phyloP scores from a whole-genome alignment of 805 yeast genomes.

The Candida saitoana region DNA sequence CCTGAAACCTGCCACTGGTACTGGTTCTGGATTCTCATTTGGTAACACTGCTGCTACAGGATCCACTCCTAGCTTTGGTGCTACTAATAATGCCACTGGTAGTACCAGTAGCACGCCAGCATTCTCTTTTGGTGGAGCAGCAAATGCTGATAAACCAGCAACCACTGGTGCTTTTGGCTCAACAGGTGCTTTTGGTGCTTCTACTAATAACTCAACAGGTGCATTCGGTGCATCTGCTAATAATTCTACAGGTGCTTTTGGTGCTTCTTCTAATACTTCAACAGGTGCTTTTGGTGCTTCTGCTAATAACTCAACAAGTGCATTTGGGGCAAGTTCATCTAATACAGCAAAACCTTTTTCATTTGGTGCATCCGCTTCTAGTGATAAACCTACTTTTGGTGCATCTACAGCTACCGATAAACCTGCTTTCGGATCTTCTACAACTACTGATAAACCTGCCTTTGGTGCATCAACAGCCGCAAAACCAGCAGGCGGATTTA shows the following conservation, averaged over 20 bases:
- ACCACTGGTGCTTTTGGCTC: too few species aligned
- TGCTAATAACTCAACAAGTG: not conserved
- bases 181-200: conserved; percentile 2
- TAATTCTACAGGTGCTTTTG: conserved; percentile 10
- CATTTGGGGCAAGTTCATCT: not conserved
- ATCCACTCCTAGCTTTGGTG: conserved; percentile 3
- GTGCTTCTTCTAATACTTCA: too few species aligned
- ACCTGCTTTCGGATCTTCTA: not conserved
- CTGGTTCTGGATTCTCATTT: conserved; percentile 6
- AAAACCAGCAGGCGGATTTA: not conserved
- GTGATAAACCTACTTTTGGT: conserved; percentile 9
- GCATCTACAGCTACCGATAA: conserved; percentile 10
- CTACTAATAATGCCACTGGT: conserved; percentile 12
- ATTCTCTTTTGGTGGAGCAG: conserved; percentile 13
- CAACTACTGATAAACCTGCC: conserved; percentile 3
- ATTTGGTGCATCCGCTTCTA: not conserved
- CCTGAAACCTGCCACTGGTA: conserved; percentile 1
- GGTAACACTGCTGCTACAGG: conserved; percentile 4
- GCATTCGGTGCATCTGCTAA: not conserved
- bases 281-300: conserved; percentile 3
- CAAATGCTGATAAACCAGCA: not conserved
- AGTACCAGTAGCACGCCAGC: conserved; percentile 6
- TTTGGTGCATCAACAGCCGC: conserved; percentile 12
- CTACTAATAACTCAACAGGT: not conserved
- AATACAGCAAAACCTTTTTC: not conserved